phyloP scores from a whole-genome alignment of 805 yeast species.

The Alloascoidea africana region DNA sequence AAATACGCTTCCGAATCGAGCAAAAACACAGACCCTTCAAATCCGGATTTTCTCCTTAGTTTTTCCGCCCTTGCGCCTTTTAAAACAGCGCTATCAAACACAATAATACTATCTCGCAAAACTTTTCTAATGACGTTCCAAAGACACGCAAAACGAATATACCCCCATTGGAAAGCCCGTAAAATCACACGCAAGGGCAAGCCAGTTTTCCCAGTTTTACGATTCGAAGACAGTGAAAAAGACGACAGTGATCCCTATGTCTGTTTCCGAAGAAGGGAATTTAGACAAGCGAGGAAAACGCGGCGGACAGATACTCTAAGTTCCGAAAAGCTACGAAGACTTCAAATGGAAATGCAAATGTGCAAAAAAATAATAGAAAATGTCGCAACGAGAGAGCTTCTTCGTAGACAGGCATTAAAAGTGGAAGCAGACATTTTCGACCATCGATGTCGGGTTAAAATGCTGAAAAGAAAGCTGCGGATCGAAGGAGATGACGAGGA shows the following conservation, averaged over 20 bases:
- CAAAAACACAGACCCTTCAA: constrained; percentile 37
- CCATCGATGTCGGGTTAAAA: constrained; percentile 55
- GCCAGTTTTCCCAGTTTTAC: constrained; percentile 56
- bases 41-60: constrained; percentile 17
- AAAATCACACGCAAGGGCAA: constrained; percentile 59
- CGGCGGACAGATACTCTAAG: constrained; percentile 88
- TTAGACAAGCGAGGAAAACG: constrained; percentile 90
- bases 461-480: constrained; percentile 57
- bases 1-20: constrained; percentile 27
- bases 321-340: constrained; percentile 61
- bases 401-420: constrained; percentile 44
- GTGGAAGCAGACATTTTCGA: constrained; percentile 57
- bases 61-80: constrained; percentile 1
- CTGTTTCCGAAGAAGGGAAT: constrained; percentile 90
- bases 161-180: constrained; percentile 70
- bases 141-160: constrained; percentile 48
- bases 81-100: not conserved
- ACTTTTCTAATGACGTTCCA: constrained; percentile 24
- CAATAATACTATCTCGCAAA: not conserved
- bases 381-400: constrained; percentile 62
- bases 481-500: constrained; percentile 79
- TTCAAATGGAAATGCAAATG: constrained; percentile 62
- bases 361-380: constrained; percentile 55
- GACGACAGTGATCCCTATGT: constrained; percentile 92
- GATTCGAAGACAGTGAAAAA: constrained; percentile 76